These are phyloP conservation scores for Cercospora sp. DNA, from an alignment of 2,329 filamentous ascomycete species.

Conservation along the genomic window DNA sequence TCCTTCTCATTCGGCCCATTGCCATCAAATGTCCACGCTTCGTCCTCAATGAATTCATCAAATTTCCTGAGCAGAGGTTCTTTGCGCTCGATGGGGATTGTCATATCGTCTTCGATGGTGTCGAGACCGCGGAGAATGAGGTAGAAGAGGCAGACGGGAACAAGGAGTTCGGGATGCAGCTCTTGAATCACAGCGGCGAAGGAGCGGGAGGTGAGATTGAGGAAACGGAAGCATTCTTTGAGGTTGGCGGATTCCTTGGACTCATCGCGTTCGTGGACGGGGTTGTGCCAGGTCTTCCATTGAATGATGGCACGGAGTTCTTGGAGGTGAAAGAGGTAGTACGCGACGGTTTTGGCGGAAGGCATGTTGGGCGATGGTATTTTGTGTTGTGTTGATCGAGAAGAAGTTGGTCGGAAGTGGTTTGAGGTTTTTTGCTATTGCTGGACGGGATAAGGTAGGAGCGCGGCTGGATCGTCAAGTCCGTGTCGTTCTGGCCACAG, in stretches of 20 bases:
- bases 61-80: slow-evolving; percentile 84
- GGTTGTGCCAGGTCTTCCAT: slow-evolving; percentile 87
- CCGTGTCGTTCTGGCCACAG: not conserved
- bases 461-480: not conserved
- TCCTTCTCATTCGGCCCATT: slow-evolving; percentile 94
- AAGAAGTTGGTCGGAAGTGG: not conserved
- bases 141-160: slow-evolving; percentile 90
- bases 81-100: slow-evolving; percentile 76
- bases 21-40: slow-evolving; percentile 86
- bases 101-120: slow-evolving; percentile 99
- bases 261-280: slow-evolving; percentile 79
- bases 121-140: slow-evolving; percentile 87
- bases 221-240: slow-evolving; percentile 79
- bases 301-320: slow-evolving; percentile 43
- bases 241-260: slow-evolving; percentile 72
- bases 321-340: slow-evolving; percentile 39
- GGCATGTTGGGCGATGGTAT: slow-evolving; percentile 32
- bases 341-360: slow-evolving; percentile 34
- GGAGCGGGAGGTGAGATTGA: slow-evolving; percentile 86
- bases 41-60: slow-evolving; percentile 71
- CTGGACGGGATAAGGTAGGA: not conserved
- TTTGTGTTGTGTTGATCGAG: not conserved
- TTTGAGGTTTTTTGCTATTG: not conserved
- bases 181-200: slow-evolving; percentile 94
- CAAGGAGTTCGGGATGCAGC: slow-evolving; percentile 87